These are phyloP conservation scores for Thecaphora thlaspeos DNA, from an alignment of 1,284 basidiomycete species.

Conservation along the genomic window DNA sequence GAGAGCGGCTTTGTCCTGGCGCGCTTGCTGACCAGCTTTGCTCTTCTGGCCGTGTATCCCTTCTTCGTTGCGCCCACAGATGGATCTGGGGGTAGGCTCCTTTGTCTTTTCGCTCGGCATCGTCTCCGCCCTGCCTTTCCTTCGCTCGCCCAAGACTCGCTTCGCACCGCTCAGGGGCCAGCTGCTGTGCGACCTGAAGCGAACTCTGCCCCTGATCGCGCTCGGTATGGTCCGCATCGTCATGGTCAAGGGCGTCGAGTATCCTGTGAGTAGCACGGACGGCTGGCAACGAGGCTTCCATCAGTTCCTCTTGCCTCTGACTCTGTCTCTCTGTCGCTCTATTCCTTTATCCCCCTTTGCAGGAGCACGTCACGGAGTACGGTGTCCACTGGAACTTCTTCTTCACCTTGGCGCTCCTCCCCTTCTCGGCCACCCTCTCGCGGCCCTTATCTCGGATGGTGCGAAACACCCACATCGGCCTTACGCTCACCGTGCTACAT, in stretches of 20 bases:
- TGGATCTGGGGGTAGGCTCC: conserved; percentile 96
- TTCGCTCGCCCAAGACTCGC: conserved; percentile 23
- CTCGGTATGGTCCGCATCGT: conserved; percentile 77
- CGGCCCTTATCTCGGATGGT: conserved; percentile 62
- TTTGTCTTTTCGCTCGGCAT: conserved; percentile 93
- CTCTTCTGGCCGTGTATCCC: background rate
- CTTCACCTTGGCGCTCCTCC: conserved; percentile 81
- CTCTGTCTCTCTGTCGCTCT: no score
- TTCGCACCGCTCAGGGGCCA: conserved; percentile 20
- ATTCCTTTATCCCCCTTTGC: background rate
- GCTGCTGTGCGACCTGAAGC: conserved; percentile 61
- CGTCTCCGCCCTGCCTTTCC: conserved; percentile 74
- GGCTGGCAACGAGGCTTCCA: no score
- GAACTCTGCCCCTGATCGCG: conserved; percentile 69
- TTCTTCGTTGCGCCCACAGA: conserved; percentile 63
- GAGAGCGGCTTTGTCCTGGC: no score
- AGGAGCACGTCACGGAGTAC: conserved; percentile 90
- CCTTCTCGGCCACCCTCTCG: conserved; percentile 69
- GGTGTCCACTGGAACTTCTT: conserved; percentile 99
- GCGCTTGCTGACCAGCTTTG: no score
- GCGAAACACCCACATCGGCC: conserved; percentile 68
- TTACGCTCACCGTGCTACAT: conserved; percentile 61
- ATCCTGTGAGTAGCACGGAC: conserved; percentile 62
- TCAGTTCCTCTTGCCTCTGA: no score
- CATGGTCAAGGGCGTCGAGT: conserved; percentile 88